Conservation (phyloP, 495 filamentous ascomycete species). For the Penicillium macrosclerotiorum region DNA sequence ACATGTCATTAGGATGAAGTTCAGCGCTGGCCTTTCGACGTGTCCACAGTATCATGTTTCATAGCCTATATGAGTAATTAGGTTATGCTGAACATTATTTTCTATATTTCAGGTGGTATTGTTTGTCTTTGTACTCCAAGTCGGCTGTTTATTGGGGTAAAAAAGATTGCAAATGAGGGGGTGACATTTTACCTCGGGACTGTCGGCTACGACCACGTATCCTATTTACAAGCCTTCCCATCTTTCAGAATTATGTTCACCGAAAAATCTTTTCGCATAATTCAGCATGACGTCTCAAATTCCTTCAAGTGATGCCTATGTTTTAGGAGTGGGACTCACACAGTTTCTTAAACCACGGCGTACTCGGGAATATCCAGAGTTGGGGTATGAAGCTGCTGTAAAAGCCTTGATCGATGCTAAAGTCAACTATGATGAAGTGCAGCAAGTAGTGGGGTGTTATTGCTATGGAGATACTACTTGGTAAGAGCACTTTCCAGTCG, state of each 20-base stretch:
- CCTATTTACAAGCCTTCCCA: neutral
- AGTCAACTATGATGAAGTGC: conserved; percentile 84
- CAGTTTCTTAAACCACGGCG: conserved; percentile 25
- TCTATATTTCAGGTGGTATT: too few relatives aligned
- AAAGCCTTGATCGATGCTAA: conserved; percentile 85
- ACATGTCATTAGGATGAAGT: too few relatives aligned
- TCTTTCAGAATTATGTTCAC: too few relatives aligned
- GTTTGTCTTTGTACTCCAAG: too few relatives aligned
- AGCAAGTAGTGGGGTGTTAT: conserved; percentile 81
- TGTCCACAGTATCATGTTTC: too few relatives aligned
- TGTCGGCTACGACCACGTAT: conserved; percentile 7
- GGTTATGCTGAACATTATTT: too few relatives aligned
- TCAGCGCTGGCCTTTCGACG: too few relatives aligned
- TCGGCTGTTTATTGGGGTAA: too few relatives aligned
- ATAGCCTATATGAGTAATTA: too few relatives aligned
- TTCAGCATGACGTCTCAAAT: conserved; percentile 5
- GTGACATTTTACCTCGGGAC: conserved; percentile 10
- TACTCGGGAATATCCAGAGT: conserved; percentile 22
- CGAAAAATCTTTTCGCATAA: too few relatives aligned
- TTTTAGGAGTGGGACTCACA: conserved; percentile 20
- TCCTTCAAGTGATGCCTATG: conserved; percentile 9
- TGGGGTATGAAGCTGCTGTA: conserved; percentile 23
- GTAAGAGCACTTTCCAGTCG: conserved; percentile 68
- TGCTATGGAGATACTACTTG: conserved; percentile 78
- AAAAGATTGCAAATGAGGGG: conserved; percentile 7